phyloP scores from a whole-genome alignment of 164 flowering plant species.

The Magnolia changhungtana region DNA sequence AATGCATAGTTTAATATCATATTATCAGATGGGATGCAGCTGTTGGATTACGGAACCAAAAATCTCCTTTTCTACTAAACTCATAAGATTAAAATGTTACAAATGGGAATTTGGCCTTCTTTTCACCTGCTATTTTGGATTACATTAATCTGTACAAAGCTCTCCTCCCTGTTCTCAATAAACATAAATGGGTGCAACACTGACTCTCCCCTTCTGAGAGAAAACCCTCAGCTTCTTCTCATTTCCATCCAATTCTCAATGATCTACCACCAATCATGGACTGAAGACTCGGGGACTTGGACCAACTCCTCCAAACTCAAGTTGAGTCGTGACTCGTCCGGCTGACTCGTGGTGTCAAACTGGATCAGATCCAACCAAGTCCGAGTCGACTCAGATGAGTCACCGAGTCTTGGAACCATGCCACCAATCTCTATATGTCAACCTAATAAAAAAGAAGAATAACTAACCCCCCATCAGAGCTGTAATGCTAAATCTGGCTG shows the following conservation, averaged over 20 bases:
- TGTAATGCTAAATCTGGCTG: conserved; percentile 73
- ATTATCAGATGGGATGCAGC: not conserved
- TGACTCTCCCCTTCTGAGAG: not conserved
- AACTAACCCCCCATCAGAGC: conserved; percentile 31
- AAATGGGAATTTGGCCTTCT: conserved; percentile 6
- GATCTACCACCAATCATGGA: too few species aligned
- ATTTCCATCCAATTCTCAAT: not conserved
- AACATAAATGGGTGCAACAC: conserved; percentile 13
- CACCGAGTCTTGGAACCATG: conserved; percentile 30
- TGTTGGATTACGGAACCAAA: not conserved
- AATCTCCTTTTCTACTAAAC: conserved; percentile 6
- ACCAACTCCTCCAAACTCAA: too few species aligned
- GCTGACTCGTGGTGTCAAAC: too few species aligned
- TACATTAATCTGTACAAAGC: conserved; percentile 32
- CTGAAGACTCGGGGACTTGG: too few species aligned
- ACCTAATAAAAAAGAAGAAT: conserved; percentile 16
- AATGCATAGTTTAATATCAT: not conserved
- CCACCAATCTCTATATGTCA: conserved; percentile 41
- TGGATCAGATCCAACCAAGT: too few species aligned
- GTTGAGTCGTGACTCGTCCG: too few species aligned
- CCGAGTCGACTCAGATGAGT: too few species aligned
- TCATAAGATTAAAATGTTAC: conserved; percentile 12
- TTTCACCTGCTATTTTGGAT: conserved; percentile 12
- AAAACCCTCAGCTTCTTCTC: not conserved
- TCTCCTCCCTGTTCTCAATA: conserved; percentile 10